Evolutionary conservation across 1,139 yeast genomes (phyloP).

Genomic region (Pichia sp.): DNA sequence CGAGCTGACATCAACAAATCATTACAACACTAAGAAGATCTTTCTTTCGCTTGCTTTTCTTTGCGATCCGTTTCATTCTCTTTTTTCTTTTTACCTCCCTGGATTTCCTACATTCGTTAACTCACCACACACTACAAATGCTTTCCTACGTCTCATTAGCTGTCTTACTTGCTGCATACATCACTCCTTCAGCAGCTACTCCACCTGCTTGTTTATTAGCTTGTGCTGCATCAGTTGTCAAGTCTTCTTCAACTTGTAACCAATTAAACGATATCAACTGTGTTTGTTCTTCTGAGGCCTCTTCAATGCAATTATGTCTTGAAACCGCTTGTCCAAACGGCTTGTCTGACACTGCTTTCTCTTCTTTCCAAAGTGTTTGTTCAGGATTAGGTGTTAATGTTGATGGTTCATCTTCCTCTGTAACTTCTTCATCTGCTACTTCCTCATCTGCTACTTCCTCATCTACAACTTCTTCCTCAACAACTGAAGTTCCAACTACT

Average conservation of each 20-base stretch:
- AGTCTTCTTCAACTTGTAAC: constrained; percentile 46
- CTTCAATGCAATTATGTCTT: constrained; percentile 54
- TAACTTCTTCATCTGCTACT: constrained; percentile 16
- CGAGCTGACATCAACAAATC: too few relatives aligned
- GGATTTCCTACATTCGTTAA: not conserved
- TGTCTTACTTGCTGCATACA: constrained; percentile 30
- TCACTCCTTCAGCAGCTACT: constrained; percentile 54
- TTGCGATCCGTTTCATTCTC: not conserved
- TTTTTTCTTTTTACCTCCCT: not conserved
- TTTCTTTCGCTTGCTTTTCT: not conserved
- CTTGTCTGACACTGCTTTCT: constrained; percentile 48
- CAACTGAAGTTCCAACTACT: constrained; percentile 14
- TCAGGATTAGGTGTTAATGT: constrained; percentile 33
- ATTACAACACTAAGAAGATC: too few relatives aligned
- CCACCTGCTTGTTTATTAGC: constrained; percentile 91
- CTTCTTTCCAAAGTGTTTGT: constrained; percentile 53
- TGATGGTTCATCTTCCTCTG: constrained; percentile 12
- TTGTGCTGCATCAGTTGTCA: constrained; percentile 69
- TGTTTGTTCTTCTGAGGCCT: constrained; percentile 51
- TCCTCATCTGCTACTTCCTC: constrained; percentile 16
- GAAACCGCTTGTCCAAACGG: constrained; percentile 59
- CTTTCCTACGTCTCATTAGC: constrained; percentile 15
- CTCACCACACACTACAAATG: constrained; percentile 3
- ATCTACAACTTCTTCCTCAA: constrained; percentile 12
- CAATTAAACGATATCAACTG: constrained; percentile 59